Base-by-base conservation (phyloP, 2,329 filamentous ascomycete genomes). In the Diaporthe humulicola region DNA sequence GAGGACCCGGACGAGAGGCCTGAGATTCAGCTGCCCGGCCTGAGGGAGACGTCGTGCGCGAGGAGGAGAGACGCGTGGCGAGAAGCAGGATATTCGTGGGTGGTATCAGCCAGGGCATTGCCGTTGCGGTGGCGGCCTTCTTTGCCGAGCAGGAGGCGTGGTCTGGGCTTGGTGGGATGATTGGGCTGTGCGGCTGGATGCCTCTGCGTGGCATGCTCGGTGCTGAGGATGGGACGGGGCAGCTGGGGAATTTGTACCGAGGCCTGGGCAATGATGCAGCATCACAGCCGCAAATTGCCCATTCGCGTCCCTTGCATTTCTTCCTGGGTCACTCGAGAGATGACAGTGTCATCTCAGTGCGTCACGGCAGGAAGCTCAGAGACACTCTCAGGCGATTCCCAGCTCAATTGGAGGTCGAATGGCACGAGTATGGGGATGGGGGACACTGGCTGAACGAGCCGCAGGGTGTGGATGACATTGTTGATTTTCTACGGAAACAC, bases 1-100 rank as follows among this genome's bases (percentile, higher is more conserved):
- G 50, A 91, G 81, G 74, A 88, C 82, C 74, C 86, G 82, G 73
- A 88, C 82, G 78, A 79, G 30, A 52, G 30, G 2, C 48, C 70
- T 1, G 77, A 79, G 8, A 5, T 73, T 1, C 73, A 75, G 40
- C 30, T 52, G 9, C 36, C 64, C 7, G 38, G 38, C 6, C 10
- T 38, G 6, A 38, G 38, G 38, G 38, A n/a, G 70, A 61, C 2
- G n/a, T 73, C 2, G 30, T 75, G 5, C 48, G 36, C 0, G 19
- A 30, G 42, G 73, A 75, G 22, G 61, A 67, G 64, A 6, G 7
- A 14, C 25, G 17, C 0, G 15, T 75, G 17, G 15, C 10, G 1
- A 58, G 28, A 19, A 19, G 25, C 30, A 61, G n/a, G 5, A 73
- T 75, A 15, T 75, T 76, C 30, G 17, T 76, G 33, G 67, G 45